Base-by-base conservation (phyloP, 192 early-diverging fungal species). In the Coemansia sp. region DNA sequence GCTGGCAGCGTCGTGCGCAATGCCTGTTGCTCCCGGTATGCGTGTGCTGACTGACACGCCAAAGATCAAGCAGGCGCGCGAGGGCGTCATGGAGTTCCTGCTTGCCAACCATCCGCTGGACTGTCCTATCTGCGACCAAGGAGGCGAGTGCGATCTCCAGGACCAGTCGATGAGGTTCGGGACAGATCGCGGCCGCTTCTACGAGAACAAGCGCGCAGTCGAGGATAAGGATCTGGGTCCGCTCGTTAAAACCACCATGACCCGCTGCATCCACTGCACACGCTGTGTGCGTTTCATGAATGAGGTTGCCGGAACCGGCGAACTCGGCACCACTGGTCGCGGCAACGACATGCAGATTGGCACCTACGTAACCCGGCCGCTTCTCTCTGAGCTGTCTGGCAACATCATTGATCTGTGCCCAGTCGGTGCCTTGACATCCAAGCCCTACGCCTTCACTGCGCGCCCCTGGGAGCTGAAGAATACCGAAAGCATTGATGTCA, bases 261-360 rank as follows among this genome's bases (percentile, higher is more conserved):
- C 91, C 41, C 89, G 97, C 56, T 99, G 97, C 86, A 99, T 99
- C 82, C 97, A 99, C 72, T 99, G 97, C 88, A 99, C 97, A 21
- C 91, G 97, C 47, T 99, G 97, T 68, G 97, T 99, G 61, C 90
- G 97, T 64, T 99, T 99, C 56, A 90, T 96, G 45, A 99, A 97
- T 84, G 97, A 99, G 82, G 92, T 99, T 59, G 97, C 95, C 36
- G 97, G 97, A 37, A 93, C 93, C 32, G 87, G 87, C 63, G 97
- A 98, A 77, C 89, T 99, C 54, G 97, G 97, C 61, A 96, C 97
- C 12, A 89, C 90, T 49, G 97, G 97, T 19, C 86, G 97, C 51
- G 97, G 97, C 72, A 97, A 95, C 76, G 93, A 96, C 74, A 95
- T 98, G 93, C 94, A 99, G 85, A 98, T 99, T 71, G 92, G 94